These are phyloP conservation scores for Saccharomyces eubayanus DNA, from an alignment of 805 yeast genomes.

Conservation along the genomic window DNA sequence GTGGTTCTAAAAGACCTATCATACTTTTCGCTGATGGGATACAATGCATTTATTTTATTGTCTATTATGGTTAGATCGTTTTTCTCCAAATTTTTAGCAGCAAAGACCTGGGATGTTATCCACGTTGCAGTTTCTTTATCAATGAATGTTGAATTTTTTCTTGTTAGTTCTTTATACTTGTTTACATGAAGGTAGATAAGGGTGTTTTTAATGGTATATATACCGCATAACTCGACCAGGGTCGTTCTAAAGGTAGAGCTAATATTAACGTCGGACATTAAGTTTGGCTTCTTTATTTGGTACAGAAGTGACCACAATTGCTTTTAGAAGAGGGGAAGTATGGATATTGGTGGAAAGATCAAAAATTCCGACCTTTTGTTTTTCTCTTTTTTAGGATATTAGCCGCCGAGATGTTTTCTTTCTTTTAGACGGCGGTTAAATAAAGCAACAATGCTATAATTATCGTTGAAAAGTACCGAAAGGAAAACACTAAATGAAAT, in stretches of 20 bases:
- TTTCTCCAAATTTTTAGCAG: not conserved
- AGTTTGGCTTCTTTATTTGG: not conserved
- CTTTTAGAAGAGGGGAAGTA: not conserved
- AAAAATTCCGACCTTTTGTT: not conserved
- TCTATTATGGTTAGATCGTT: conserved; percentile 3
- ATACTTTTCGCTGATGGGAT: conserved; percentile 30
- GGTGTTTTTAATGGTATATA: conserved; percentile 1
- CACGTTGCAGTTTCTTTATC: conserved; percentile 16
- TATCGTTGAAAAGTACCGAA: not conserved
- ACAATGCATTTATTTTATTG: conserved; percentile 16
- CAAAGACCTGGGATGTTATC: conserved; percentile 12
- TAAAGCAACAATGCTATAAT: not conserved
- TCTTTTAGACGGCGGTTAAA: not conserved
- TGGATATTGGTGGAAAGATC: not conserved
- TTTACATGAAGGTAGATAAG: not conserved
- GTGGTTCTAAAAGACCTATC: conserved; percentile 24
- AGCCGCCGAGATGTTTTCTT: not conserved
- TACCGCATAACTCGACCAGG: conserved; percentile 19
- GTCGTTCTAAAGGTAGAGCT: conserved; percentile 14
- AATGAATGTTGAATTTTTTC: not conserved
- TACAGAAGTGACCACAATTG: not conserved
- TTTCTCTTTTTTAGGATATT: not conserved
- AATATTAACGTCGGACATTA: conserved; percentile 2
- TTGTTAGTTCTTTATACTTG: not conserved
- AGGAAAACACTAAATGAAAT: too few species aligned